phyloP scores from a whole-genome alignment of 345 rosid genomes.

The Rhodamnia argentea region DNA sequence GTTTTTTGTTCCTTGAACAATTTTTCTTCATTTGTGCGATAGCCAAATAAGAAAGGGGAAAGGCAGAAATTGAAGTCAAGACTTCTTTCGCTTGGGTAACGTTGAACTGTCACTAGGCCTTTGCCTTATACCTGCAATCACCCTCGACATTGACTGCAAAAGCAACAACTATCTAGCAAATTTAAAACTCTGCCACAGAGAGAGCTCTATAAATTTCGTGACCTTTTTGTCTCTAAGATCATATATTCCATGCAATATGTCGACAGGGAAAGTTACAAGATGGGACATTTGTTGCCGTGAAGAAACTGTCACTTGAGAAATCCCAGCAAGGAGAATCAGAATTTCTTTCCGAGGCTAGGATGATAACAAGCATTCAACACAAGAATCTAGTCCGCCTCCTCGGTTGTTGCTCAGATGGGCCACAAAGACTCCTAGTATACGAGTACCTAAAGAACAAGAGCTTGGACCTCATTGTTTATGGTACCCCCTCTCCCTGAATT shows the following conservation, averaged over 20 bases:
- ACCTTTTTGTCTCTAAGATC: neutral
- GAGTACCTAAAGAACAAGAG: slow-evolving; percentile 59
- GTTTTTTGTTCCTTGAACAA: neutral
- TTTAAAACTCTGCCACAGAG: neutral
- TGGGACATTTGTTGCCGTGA: slow-evolving; percentile 46
- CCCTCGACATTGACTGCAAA: neutral
- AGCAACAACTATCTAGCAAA: neutral
- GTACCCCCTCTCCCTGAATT: neutral
- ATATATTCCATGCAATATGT: neutral
- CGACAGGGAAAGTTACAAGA: slow-evolving; percentile 45
- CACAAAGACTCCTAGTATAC: slow-evolving; percentile 53
- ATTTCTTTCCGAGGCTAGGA: slow-evolving; percentile 55
- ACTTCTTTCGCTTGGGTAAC: neutral
- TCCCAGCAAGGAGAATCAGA: slow-evolving; percentile 65
- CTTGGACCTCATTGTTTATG: slow-evolving; percentile 50
- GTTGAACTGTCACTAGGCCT: neutral
- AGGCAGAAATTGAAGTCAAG: neutral
- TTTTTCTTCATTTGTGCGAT: neutral
- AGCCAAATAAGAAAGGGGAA: neutral
- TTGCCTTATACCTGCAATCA: neutral
- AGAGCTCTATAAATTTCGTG: neutral
- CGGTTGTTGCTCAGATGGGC: slow-evolving; percentile 55
- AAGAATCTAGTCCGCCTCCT: slow-evolving; percentile 61
- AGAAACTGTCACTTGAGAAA: slow-evolving; percentile 33
- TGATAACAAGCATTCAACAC: slow-evolving; percentile 75